Evolutionary conservation across 2,329 filamentous ascomycete species (phyloP), one percentile per base, ranked within the genome.

Genomic region (Aspergillaceae sp.): DNA sequence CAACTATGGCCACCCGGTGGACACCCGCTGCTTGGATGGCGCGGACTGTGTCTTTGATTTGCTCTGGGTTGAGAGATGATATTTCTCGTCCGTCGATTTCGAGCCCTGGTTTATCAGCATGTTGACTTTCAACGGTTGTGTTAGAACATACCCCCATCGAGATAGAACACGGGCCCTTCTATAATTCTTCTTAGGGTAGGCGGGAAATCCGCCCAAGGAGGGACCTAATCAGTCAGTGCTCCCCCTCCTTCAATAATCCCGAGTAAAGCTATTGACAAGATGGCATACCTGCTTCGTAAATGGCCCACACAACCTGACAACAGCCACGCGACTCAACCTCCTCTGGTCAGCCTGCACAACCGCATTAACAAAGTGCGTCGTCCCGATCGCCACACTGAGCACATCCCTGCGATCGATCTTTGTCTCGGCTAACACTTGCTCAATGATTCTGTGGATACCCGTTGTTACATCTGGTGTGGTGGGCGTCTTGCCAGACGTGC

Each of bases 301-400:
- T 2, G 66, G 66, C 2, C 69, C 68, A 36, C 69, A 73, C 11
- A 77, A 62, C 9, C 77, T 70, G 38, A 79, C 56, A 10, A 79
- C 70, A 7, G 75, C 76, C 5, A 80, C 76, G 42, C 66, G 67
- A 7, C 71, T 71, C 4, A 79, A 61, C 9, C 75, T 69, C 27
- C 68, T 64, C 3, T 67, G 64, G 59, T 79, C 73, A 7, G 70
- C 68, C 41, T 75, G 73, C 7, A 76, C 63, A 5, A 77, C 70
- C 4, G 73, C 73, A 48, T 76, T 76, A 40, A 76, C 67, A 48
- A 76, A 76, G 58, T 75, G 71, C 0, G 75, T 78, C 2, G 74
- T 77, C 28, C 74, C 74, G 43, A 77, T 70, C 5, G 72, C 74
- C 4, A 76, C 68, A 47, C 70, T 73, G 10, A 61, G 64, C 45